phyloP scores from a whole-genome alignment of 805 yeast species.

The Candida nemodendra region DNA sequence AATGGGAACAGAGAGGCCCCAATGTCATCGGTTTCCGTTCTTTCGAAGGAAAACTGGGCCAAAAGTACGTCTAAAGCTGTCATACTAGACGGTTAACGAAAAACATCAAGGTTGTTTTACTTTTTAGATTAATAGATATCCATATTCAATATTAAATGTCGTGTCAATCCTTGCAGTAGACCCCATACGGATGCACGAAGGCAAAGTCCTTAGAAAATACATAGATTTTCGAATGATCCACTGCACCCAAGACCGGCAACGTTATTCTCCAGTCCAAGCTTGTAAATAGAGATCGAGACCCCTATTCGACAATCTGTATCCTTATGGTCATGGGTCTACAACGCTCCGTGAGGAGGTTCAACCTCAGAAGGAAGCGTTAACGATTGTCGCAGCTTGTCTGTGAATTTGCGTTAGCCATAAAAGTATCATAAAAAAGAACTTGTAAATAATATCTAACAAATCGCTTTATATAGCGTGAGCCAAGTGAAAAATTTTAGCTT shows the following conservation, averaged over 20 bases:
- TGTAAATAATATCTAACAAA: too few relatives aligned
- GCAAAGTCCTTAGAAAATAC: slow-evolving; percentile 49
- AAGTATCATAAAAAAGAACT: not conserved
- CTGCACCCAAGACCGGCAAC: slow-evolving; percentile 65
- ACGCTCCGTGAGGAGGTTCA: slow-evolving; percentile 49
- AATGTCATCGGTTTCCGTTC: too few relatives aligned
- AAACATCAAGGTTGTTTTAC: too few relatives aligned
- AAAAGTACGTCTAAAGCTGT: too few relatives aligned
- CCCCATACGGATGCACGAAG: slow-evolving; percentile 69
- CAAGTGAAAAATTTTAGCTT: slow-evolving; percentile 4
- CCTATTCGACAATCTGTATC: slow-evolving; percentile 43
- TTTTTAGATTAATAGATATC: too few relatives aligned
- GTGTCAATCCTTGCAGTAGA: slow-evolving; percentile 58
- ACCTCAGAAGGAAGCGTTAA: slow-evolving; percentile 59
- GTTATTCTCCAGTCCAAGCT: slow-evolving; percentile 52
- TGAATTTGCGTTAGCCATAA: slow-evolving; percentile 47
- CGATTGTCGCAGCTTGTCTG: slow-evolving; percentile 45
- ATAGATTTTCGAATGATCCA: slow-evolving; percentile 45
- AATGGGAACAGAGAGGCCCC: slow-evolving; percentile 1
- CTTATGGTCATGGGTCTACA: slow-evolving; percentile 59
- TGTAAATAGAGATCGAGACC: slow-evolving; percentile 9
- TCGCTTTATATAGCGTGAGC: slow-evolving; percentile 1
- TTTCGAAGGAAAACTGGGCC: too few relatives aligned
- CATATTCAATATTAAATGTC: slow-evolving; percentile 32
- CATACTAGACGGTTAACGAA: too few relatives aligned